Evolutionary conservation across 176 grass and related monocot species (phyloP).

Genomic region (Oryza australiensis): DNA sequence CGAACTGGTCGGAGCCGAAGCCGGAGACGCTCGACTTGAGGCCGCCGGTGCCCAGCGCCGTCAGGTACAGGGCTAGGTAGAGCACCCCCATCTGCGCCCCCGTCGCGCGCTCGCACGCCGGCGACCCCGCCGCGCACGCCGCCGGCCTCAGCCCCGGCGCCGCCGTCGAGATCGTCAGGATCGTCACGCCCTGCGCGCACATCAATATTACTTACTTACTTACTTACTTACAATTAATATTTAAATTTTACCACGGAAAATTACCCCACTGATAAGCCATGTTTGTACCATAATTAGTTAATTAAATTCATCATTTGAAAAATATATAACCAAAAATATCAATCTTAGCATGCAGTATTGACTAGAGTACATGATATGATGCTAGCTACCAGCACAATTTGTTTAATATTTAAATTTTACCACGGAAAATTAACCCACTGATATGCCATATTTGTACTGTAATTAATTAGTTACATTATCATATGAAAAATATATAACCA

Average conservation of each 20-base stretch:
- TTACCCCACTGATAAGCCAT: no score
- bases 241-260: neutral
- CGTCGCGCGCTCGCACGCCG: slow-evolving; percentile 44
- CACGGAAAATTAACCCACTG: neutral
- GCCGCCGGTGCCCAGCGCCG: slow-evolving; percentile 79
- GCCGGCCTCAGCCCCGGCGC: slow-evolving; percentile 55
- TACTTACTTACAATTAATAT: no score
- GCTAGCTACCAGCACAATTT: no score
- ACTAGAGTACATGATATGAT: slow-evolving; percentile 2
- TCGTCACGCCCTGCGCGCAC: slow-evolving; percentile 58
- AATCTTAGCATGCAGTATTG: neutral
- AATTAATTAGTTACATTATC: neutral
- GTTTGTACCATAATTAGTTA: neutral
- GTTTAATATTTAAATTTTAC: no score
- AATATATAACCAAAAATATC: neutral
- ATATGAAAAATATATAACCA: neutral
- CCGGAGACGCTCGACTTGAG: slow-evolving; percentile 93
- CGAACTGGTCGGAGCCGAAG: slow-evolving; percentile 95
- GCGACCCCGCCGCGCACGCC: slow-evolving; percentile 21
- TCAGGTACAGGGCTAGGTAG: slow-evolving; percentile 78
- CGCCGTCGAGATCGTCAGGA: slow-evolving; percentile 77
- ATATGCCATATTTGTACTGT: no score
- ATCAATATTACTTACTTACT: no score
- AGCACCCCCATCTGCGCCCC: slow-evolving; percentile 58
- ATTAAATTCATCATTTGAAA: neutral